These are phyloP conservation scores for Globisporangium nodosum DNA, from an alignment of 352 stramenopile species.

Conservation along the genomic window DNA sequence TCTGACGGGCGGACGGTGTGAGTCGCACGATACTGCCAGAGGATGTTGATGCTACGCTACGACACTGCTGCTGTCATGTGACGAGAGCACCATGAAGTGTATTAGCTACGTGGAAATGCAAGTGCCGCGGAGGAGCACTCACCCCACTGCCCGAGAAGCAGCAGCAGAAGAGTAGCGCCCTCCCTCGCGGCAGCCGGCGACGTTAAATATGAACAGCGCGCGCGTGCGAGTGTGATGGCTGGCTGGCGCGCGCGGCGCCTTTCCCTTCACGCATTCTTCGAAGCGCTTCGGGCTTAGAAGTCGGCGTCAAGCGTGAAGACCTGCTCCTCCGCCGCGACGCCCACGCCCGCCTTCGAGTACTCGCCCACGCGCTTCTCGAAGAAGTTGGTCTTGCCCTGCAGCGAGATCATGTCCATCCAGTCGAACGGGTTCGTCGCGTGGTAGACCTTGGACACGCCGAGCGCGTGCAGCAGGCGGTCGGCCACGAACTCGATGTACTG, in stretches of 20 bases:
- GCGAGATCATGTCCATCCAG: slow-evolving; percentile 99
- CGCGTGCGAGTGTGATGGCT: not conserved
- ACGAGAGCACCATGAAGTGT: too few relatives aligned
- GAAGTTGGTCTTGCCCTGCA: slow-evolving; percentile 98
- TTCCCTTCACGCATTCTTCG: not conserved
- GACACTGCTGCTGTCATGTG: too few relatives aligned
- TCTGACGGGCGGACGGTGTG: too few relatives aligned
- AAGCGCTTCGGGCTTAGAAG: slow-evolving; percentile 60
- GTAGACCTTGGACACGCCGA: slow-evolving; percentile 94
- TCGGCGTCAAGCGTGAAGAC: slow-evolving; percentile 92
- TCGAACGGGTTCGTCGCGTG: slow-evolving; percentile 96
- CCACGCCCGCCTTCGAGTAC: slow-evolving; percentile 98
- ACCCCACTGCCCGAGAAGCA: too few relatives aligned
- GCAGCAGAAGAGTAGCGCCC: not conserved
- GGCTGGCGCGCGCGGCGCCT: too few relatives aligned
- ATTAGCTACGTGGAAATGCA: not conserved
- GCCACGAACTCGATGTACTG: slow-evolving; percentile 99
- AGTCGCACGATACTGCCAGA: too few relatives aligned
- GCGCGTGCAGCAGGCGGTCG: slow-evolving; percentile 92
- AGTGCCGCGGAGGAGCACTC: too few relatives aligned
- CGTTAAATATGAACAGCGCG: slow-evolving; percentile 16
- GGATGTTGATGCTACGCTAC: too few relatives aligned
- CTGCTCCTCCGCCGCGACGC: slow-evolving; percentile 83
- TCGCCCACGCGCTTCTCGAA: slow-evolving; percentile 98
- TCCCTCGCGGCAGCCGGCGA: not conserved